Evolutionary conservation across 2,329 filamentous ascomycete species (phyloP).

Genomic region (Exophiala mesophila): DNA sequence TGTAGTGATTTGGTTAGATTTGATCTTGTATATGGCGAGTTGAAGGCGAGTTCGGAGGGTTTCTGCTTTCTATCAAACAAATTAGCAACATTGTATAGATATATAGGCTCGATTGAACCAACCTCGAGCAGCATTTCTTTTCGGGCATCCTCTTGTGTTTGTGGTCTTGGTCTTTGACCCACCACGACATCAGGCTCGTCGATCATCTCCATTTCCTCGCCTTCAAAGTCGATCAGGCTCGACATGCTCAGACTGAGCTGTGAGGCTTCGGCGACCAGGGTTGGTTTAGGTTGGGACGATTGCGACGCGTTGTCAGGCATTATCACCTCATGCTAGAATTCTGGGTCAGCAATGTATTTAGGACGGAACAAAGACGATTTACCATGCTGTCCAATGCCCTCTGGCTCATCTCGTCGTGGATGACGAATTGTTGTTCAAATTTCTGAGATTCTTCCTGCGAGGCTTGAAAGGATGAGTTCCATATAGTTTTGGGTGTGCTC

Average conservation of each 20-base stretch:
- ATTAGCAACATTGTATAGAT: conserved; percentile 1
- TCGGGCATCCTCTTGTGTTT: conserved; percentile 19
- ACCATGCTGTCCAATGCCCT: conserved; percentile 26
- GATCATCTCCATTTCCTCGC: conserved; percentile 23
- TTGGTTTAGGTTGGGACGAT: conserved; percentile 14
- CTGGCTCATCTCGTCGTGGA: conserved; percentile 27
- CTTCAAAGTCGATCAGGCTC: conserved; percentile 26
- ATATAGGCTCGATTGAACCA: conserved; percentile 1
- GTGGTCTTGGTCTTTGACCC: conserved; percentile 30
- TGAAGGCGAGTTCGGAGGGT: conserved; percentile 25
- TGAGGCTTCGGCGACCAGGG: conserved; percentile 17
- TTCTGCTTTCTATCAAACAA: conserved; percentile 20
- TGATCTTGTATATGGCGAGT: conserved; percentile 27
- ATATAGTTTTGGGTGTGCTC: conserved; percentile 13
- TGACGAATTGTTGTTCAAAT: conserved; percentile 24
- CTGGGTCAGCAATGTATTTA: too few species aligned
- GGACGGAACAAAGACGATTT: too few species aligned
- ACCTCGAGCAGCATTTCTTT: conserved; percentile 24
- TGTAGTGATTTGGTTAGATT: conserved; percentile 25
- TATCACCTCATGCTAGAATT: conserved; percentile 20
- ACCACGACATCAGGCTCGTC: conserved; percentile 30
- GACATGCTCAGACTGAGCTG: conserved; percentile 26
- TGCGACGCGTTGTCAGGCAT: conserved; percentile 22
- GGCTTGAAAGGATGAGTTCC: conserved; percentile 20
- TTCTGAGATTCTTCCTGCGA: conserved; percentile 20